Evolutionary conservation across 106 monocot genomes (phyloP).

Genomic region (Gastrodia elata): DNA sequence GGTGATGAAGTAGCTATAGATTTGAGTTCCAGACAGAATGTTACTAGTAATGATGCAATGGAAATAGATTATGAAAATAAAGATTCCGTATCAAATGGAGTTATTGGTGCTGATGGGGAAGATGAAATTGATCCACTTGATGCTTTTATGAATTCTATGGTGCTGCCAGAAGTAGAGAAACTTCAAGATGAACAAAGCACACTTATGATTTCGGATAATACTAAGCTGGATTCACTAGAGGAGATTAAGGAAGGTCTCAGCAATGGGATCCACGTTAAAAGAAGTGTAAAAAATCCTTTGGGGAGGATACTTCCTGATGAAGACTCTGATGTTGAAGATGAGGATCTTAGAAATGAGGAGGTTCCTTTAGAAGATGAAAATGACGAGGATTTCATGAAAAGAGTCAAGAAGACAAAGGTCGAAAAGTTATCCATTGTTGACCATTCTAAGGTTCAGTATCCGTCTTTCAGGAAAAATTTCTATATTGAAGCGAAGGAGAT

Average conservation of each 20-base stretch:
- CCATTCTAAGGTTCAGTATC: constrained; percentile 87
- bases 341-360: constrained; percentile 49
- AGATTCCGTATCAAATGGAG: neutral
- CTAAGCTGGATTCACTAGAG: constrained; percentile 11
- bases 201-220: constrained; percentile 10
- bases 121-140: constrained; percentile 96
- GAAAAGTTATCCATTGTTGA: constrained; percentile 85
- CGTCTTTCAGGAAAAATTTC: constrained; percentile 84
- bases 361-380: constrained; percentile 64
- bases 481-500: constrained; percentile 91
- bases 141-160: constrained; percentile 89
- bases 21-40: constrained; percentile 9
- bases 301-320: constrained; percentile 91
- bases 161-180: constrained; percentile 70
- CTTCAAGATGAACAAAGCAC: constrained; percentile 15
- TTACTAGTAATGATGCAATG: constrained; percentile 16
- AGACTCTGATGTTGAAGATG: constrained; percentile 75
- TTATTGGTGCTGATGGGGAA: constrained; percentile 15
- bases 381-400: constrained; percentile 90
- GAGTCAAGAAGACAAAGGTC: constrained; percentile 92
- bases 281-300: constrained; percentile 32
- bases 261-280: constrained; percentile 47
- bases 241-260: constrained; percentile 14
- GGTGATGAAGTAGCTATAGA: constrained; percentile 29
- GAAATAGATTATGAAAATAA: constrained; percentile 15